phyloP scores from a whole-genome alignment of 257 asterid genomes.

The Solanum okadae region DNA sequence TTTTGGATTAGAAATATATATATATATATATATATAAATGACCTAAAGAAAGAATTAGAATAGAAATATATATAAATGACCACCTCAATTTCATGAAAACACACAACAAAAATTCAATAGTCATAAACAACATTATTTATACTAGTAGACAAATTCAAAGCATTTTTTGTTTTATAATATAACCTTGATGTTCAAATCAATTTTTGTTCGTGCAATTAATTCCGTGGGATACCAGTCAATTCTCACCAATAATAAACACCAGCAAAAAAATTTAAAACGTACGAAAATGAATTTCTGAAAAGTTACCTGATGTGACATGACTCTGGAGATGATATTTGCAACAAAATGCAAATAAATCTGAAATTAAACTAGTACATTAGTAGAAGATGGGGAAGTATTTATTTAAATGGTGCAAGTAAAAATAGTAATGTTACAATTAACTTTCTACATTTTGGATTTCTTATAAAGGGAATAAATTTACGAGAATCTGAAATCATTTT shows the following conservation, averaged over 20 bases:
- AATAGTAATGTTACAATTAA: not conserved
- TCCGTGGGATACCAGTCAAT: fast-evolving
- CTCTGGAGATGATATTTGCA: not conserved
- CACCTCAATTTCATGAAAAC: not conserved
- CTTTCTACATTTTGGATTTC: not conserved
- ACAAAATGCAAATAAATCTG: not conserved
- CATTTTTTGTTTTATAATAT: too few species aligned
- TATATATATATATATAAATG: too few species aligned
- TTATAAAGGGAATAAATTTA: not conserved
- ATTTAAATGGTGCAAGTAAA: not conserved
- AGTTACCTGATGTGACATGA: not conserved
- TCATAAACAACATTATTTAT: too few species aligned
- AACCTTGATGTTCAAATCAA: too few species aligned
- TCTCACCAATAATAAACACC: fast-evolving
- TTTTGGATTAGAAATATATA: too few species aligned
- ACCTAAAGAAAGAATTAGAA: not conserved
- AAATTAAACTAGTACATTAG: not conserved
- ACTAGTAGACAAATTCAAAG: too few species aligned
- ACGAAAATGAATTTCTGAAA: not conserved
- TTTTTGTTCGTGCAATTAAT: too few species aligned
- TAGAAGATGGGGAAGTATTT: not conserved
- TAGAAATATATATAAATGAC: too few species aligned
- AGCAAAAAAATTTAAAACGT: fast-evolving
- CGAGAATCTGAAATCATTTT: too few species aligned
- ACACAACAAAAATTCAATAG: not conserved